These are phyloP conservation scores for Macrolepiota albuminosa DNA, from an alignment of 768 basidiomycete species.

Conservation along the genomic window DNA sequence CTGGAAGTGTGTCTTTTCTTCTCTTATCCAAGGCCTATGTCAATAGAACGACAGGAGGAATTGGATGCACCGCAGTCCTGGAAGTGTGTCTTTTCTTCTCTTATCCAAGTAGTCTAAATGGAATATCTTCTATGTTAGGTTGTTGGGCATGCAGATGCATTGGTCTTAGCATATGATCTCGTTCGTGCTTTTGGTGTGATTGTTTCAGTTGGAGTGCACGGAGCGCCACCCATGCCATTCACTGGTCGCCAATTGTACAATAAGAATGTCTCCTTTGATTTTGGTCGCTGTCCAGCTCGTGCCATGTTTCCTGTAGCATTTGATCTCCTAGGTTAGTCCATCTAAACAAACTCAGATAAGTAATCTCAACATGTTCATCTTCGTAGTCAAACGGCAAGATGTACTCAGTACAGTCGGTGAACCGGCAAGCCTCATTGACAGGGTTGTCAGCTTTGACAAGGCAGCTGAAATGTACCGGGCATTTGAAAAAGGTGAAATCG, in stretches of 20 bases:
- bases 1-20: constrained; percentile 48
- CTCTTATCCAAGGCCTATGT: constrained; percentile 36
- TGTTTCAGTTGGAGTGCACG: constrained; percentile 71
- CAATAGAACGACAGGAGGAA: constrained; percentile 45
- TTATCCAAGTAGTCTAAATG: background rate
- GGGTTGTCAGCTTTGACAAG: constrained; percentile 53
- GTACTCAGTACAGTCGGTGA: constrained; percentile 70
- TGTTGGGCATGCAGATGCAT: constrained; percentile 63
- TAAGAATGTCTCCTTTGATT: constrained; percentile 77
- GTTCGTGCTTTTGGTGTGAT: constrained; percentile 75
- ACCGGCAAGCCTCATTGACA: constrained; percentile 59
- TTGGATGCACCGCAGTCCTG: constrained; percentile 62
- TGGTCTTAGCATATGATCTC: constrained; percentile 62
- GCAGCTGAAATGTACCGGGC: constrained; percentile 55
- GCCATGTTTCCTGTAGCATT: constrained; percentile 73
- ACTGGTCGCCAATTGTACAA: constrained; percentile 57
- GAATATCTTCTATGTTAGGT: constrained; percentile 35
- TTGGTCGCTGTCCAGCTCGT: constrained; percentile 78
- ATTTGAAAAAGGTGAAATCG: constrained; percentile 69
- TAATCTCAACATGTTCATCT: background rate
- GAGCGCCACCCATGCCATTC: constrained; percentile 48
- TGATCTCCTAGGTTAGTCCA: constrained; percentile 49
- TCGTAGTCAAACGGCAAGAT: constrained; percentile 57
- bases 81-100: constrained; percentile 42
- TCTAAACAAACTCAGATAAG: background rate